phyloP scores from a whole-genome alignment of 2,329 filamentous ascomycete species.

The Epichloe scottii region DNA sequence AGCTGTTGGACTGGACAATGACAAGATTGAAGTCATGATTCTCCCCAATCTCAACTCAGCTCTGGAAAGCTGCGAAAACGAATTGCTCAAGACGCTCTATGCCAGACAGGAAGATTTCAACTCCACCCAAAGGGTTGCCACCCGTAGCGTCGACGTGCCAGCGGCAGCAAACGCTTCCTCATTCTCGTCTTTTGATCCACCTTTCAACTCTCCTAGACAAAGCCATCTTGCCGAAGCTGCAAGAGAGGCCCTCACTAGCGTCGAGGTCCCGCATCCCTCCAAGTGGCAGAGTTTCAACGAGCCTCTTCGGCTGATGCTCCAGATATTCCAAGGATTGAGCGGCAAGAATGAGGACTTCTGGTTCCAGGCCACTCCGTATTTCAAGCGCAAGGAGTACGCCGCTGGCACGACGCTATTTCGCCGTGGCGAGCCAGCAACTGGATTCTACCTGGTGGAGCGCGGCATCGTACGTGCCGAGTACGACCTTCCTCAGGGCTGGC shows the following conservation, averaged over 20 bases:
- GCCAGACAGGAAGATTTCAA: slow-evolving; percentile 50
- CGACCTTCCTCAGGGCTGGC: slow-evolving; percentile 73
- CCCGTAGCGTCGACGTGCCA: slow-evolving; percentile 37
- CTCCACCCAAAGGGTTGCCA: slow-evolving; percentile 28
- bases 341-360: slow-evolving; percentile 88
- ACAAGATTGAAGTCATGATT: slow-evolving; percentile 62
- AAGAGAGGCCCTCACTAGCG: slow-evolving; percentile 57
- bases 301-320: slow-evolving; percentile 79
- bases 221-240: slow-evolving; percentile 70
- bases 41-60: slow-evolving; percentile 88
- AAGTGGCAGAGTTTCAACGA: slow-evolving; percentile 83
- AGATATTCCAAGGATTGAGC: slow-evolving; percentile 86
- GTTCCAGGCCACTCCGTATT: slow-evolving; percentile 69
- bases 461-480: slow-evolving; percentile 88
- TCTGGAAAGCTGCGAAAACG: slow-evolving; percentile 88
- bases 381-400: slow-evolving; percentile 53
- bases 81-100: slow-evolving; percentile 73
- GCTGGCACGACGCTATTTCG: slow-evolving; percentile 65
- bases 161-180: slow-evolving; percentile 18
- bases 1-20: slow-evolving; percentile 69
- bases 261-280: slow-evolving; percentile 43
- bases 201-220: slow-evolving; percentile 68
- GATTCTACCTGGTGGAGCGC: slow-evolving; percentile 82
- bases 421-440: slow-evolving; percentile 62
- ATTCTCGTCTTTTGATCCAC: slow-evolving; percentile 23